These are phyloP conservation scores for Saccharomycopsis hybrid DNA, from an alignment of 1,139 yeast species.

Conservation along the genomic window DNA sequence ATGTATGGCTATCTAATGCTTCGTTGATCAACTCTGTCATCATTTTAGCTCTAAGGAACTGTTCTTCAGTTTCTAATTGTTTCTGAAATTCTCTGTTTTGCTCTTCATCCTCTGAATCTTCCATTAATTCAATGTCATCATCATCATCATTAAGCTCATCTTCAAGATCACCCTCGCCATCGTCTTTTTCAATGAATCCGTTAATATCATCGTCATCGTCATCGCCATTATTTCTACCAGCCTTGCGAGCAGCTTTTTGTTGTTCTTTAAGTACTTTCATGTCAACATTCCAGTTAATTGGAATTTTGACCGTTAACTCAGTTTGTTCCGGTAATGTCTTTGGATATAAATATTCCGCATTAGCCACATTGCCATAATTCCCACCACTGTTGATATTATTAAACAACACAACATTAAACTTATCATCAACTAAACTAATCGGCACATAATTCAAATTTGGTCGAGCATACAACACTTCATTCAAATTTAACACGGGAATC, in stretches of 20 bases:
- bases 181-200: slow-evolving; percentile 25
- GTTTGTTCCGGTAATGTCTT: slow-evolving; percentile 83
- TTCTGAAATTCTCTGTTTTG: slow-evolving; percentile 28
- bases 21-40: slow-evolving; percentile 33
- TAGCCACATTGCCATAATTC: slow-evolving; percentile 30
- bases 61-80: slow-evolving; percentile 33
- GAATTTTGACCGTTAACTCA: slow-evolving; percentile 65
- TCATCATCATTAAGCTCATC: slow-evolving; percentile 29
- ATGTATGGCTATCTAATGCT: slow-evolving; percentile 25
- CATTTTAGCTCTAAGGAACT: slow-evolving; percentile 33
- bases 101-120: slow-evolving; percentile 33
- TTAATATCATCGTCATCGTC: slow-evolving; percentile 31
- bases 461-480: slow-evolving; percentile 41
- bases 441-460: slow-evolving; percentile 73
- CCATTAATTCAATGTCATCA: slow-evolving; percentile 30
- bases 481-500: slow-evolving; percentile 78
- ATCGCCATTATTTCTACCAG: slow-evolving; percentile 27
- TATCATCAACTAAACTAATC: slow-evolving; percentile 64
- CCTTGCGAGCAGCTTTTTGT: slow-evolving; percentile 18
- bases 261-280: slow-evolving; percentile 29
- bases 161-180: slow-evolving; percentile 27
- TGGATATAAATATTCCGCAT: slow-evolving; percentile 37
- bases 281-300: slow-evolving; percentile 34
- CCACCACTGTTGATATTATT: slow-evolving; percentile 30
- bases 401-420: slow-evolving; percentile 60